Evolutionary conservation across 495 filamentous ascomycete genomes (phyloP).

Genomic region (Penicillium malachiteum): DNA sequence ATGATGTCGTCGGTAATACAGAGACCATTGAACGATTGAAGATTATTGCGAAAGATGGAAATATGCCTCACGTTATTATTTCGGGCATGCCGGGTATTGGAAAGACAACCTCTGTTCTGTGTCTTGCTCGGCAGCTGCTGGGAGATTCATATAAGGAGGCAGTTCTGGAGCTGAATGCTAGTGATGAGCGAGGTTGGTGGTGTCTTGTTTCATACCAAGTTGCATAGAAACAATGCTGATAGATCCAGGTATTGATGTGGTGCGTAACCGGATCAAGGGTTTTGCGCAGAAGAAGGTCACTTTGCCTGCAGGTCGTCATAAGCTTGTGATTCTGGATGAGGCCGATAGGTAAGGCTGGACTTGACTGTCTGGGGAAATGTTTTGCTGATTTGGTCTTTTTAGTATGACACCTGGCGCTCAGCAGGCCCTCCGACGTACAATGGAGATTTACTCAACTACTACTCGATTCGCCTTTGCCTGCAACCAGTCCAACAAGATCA

Average conservation of each 20-base stretch:
- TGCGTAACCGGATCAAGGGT: slow-evolving; percentile 97
- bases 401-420: slow-evolving; percentile 96
- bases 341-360: slow-evolving; percentile 64
- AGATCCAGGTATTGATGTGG: slow-evolving; percentile 81
- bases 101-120: slow-evolving; percentile 96
- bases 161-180: slow-evolving; percentile 92
- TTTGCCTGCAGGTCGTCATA: slow-evolving; percentile 84
- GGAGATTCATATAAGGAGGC: slow-evolving; percentile 97
- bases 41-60: slow-evolving; percentile 98
- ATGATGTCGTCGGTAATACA: slow-evolving; percentile 96
- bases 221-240: slow-evolving; percentile 8
- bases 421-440: slow-evolving; percentile 91
- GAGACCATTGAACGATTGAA: slow-evolving; percentile 97
- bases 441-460: slow-evolving; percentile 98
- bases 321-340: slow-evolving; percentile 96
- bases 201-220: background rate
- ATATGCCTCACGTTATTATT: slow-evolving; percentile 99
- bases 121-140: slow-evolving; percentile 86
- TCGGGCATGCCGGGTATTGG: slow-evolving; percentile 99
- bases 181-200: slow-evolving; percentile 81
- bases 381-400: background rate
- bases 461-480: slow-evolving; percentile 98
- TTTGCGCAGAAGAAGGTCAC: slow-evolving; percentile 99
- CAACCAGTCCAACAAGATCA: slow-evolving; percentile 99
- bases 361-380: background rate